Evolutionary conservation across 495 filamentous ascomycete species (phyloP), one percentile per base, ranked within the genome.

Genomic region (Trichoderma asperelloides): DNA sequence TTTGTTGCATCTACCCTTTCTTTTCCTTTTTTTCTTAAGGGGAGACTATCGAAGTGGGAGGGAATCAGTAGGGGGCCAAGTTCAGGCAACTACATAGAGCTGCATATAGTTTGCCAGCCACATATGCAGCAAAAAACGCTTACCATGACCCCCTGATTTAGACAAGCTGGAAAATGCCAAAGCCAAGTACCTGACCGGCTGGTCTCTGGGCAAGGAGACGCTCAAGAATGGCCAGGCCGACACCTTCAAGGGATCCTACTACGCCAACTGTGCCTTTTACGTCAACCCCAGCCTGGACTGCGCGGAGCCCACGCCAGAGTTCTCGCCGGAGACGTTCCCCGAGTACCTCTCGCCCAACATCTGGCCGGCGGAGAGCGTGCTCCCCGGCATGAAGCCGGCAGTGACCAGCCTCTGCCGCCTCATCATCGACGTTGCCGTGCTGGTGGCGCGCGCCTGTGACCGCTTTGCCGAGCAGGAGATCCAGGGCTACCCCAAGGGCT

Each of bases 191-290:
- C 76, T 88, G 4, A 86, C 85, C n/a, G 86, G 86, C 49, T 88
- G 86, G 86, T 96, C 92, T 40, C 89, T 87, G 73, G 94, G 93
- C 65, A 96, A 96, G 77, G 94, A 97, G 77, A 95, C 90, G n/a
- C 86, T 98, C 63, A 91, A 91, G 70, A 87, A 90, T 73, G 92
- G 93, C 68, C 88, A 89, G 67, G 91, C 93, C 70, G 95, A 99
- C 72, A 96, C 90, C 6, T 84, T 91, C 13, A 99, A 99, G 79
- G 95, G 95, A 65, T 96, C 92, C 21, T 99, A 90, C 82, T 99
- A 98, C 75, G 89, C 93, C 74, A 97, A 98, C 78, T 96, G 92
- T 76, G 91, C 91, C 64, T 97, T 96, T 81, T 94, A 95, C 75
- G 86, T 93, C 63, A 84, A 91, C 69, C 81, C 86, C 2, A 67